A percentile compares a stretch with the other conserved stretches of the same genome.
Conservation (phyloP, 192 early-diverging fungal genomes). For the Mortierella alpina region DNA sequence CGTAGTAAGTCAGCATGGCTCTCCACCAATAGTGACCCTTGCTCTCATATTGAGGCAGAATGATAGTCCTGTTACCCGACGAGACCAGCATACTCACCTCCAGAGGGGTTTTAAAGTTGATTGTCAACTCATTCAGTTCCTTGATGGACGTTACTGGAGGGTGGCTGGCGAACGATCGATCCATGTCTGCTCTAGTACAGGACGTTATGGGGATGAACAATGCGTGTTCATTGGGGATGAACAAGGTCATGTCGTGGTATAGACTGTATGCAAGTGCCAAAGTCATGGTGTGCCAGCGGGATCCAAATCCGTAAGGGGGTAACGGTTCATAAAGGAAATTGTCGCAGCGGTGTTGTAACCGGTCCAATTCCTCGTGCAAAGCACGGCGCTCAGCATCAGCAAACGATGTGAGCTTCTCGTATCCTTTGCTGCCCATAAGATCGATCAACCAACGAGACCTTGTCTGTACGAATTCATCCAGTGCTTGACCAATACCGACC, state of each 20-base stretch:
- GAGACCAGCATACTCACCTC: background rate
- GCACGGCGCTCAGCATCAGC: slow-evolving; percentile 13
- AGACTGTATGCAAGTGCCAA: slow-evolving; percentile 18
- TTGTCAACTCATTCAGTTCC: slow-evolving; percentile 8
- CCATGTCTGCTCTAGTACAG: slow-evolving; percentile 18
- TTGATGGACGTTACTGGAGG: slow-evolving; percentile 9
- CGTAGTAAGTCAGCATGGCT: slow-evolving; percentile 32
- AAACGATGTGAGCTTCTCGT: slow-evolving; percentile 14
- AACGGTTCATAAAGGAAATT: slow-evolving; percentile 20
- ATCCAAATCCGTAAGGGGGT: slow-evolving; percentile 1
- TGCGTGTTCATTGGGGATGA: background rate
- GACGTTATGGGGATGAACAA: slow-evolving; percentile 16
- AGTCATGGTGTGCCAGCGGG: slow-evolving; percentile 20
- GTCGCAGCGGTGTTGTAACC: slow-evolving; percentile 23
- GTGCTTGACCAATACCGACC: slow-evolving; percentile 1
- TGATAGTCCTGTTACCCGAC: background rate
- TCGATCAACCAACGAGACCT: slow-evolving; percentile 37
- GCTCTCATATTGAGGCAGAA: slow-evolving; percentile 4
- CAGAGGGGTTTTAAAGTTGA: slow-evolving; percentile 11
- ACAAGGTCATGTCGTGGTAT: slow-evolving; percentile 38
- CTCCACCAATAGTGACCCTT: slow-evolving; percentile 36
- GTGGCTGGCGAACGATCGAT: background rate
- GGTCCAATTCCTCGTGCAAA: slow-evolving; percentile 21
- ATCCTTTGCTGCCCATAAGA: slow-evolving; percentile 11
- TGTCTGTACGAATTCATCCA: slow-evolving; percentile 34